Percentiles rank a stretch among this genome's conserved stretches.
phyloP scores from a whole-genome alignment of 306 rosid species.

The Benincasa hispida region DNA sequence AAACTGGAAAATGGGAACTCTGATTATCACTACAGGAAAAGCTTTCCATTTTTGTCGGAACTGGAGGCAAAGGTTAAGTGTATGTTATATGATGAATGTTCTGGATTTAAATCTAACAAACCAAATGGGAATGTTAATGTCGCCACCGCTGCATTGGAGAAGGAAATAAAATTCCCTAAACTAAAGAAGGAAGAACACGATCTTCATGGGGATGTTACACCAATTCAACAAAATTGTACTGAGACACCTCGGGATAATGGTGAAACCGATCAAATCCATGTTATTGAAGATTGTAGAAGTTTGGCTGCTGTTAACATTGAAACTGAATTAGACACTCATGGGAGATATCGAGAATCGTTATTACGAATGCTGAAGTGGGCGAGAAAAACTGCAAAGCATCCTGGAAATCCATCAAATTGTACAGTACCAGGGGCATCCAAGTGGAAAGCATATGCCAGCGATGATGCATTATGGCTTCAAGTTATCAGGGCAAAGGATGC shows the following conservation, averaged over 20 bases:
- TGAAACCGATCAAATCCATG: neutral
- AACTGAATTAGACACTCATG: constrained; percentile 19
- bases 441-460: constrained; percentile 37
- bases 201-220: neutral
- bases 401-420: constrained; percentile 31
- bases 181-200: constrained; percentile 9
- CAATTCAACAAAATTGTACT: constrained; percentile 11
- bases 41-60: constrained; percentile 25
- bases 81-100: constrained; percentile 24
- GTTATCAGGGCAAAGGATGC: constrained; percentile 44
- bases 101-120: constrained; percentile 17
- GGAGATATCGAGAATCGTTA: constrained; percentile 53
- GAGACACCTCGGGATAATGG: neutral
- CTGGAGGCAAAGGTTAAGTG: constrained; percentile 34
- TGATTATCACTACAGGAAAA: neutral
- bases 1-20: constrained; percentile 22
- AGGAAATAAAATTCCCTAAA: constrained; percentile 13
- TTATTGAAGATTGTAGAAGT: constrained; percentile 6
- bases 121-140: constrained; percentile 13
- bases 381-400: constrained; percentile 33
- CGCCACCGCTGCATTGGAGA: constrained; percentile 7
- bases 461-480: constrained; percentile 38
- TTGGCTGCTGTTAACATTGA: constrained; percentile 15
- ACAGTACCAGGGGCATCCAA: constrained; percentile 42
- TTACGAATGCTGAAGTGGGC: constrained; percentile 67